Evolutionary conservation across 352 stramenopile species (phyloP).

Genomic region (Globisporangium emineosum): DNA sequence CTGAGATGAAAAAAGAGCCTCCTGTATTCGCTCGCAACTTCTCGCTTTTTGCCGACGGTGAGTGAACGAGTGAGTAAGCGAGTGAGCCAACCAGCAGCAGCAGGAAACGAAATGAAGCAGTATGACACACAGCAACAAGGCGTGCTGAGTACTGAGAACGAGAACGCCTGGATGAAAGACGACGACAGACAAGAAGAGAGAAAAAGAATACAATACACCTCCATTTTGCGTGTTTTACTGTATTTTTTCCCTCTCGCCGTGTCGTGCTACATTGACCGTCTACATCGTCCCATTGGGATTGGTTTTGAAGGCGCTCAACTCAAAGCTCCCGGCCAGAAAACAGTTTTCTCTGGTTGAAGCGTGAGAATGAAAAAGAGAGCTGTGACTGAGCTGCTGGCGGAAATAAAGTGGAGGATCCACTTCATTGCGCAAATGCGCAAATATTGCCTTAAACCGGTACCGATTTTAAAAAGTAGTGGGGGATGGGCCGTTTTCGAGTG

Average conservation of each 20-base stretch:
- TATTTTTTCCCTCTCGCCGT: background rate
- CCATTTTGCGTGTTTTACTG: conserved; percentile 9
- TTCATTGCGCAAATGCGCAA: no score
- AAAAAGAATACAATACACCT: conserved; percentile 6
- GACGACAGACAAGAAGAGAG: conserved; percentile 2
- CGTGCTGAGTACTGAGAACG: background rate
- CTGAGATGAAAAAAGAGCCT: conserved; percentile 3
- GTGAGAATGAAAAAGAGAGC: no score
- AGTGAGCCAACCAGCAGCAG: background rate
- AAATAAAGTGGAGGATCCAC: no score
- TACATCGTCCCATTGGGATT: background rate
- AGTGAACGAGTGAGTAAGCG: background rate
- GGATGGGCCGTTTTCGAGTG: no score
- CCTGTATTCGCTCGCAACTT: no score
- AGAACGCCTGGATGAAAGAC: background rate
- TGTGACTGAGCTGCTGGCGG: no score
- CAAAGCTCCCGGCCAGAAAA: no score
- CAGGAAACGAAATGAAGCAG: background rate
- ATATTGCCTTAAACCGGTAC: no score
- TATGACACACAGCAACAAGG: background rate
- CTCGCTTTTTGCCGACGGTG: background rate
- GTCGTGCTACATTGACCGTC: background rate
- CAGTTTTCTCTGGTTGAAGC: background rate
- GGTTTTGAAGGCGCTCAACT: no score
- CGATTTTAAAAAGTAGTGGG: no score